Percentiles rank a stretch among this genome's conserved stretches.
These are phyloP conservation scores for Diaporthe citri DNA, from an alignment of 2,329 filamentous ascomycete genomes.

Conservation along the genomic window DNA sequence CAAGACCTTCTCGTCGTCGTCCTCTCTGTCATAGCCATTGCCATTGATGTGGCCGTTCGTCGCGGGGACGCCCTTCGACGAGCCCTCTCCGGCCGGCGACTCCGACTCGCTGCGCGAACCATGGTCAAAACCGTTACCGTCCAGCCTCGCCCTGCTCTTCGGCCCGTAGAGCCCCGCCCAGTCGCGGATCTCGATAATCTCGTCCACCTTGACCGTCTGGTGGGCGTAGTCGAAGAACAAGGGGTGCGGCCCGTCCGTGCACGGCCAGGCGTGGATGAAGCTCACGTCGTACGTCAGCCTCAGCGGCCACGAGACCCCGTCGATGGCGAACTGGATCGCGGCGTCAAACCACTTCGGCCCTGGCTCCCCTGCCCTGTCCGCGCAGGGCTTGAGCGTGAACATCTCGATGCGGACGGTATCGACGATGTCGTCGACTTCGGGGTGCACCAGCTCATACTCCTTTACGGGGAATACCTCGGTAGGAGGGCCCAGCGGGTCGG, in stretches of 20 bases:
- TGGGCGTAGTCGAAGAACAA: constrained; percentile 80
- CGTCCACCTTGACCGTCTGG: constrained; percentile 70
- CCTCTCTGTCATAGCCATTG: constrained; percentile 51
- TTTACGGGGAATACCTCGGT: constrained; percentile 73
- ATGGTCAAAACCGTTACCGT: constrained; percentile 2
- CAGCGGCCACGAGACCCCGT: constrained; percentile 73
- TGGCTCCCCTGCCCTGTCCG: constrained; percentile 42
- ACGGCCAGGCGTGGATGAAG: constrained; percentile 76
- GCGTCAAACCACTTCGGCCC: constrained; percentile 68
- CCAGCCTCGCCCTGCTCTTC: constrained; percentile 37
- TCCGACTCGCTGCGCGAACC: constrained; percentile 31
- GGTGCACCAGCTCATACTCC: constrained; percentile 74
- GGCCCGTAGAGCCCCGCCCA: constrained; percentile 67
- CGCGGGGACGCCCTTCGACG: constrained; percentile 35
- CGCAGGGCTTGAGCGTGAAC: constrained; percentile 67
- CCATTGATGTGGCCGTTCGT: constrained; percentile 28
- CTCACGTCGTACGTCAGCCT: constrained; percentile 73
- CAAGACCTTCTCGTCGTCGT: constrained; percentile 74
- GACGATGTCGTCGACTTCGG: constrained; percentile 68
- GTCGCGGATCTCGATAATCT: constrained; percentile 74
- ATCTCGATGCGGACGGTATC: constrained; percentile 79
- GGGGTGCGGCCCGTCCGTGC: constrained; percentile 73
- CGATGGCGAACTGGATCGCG: constrained; percentile 73
- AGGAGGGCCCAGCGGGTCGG: constrained; percentile 76
- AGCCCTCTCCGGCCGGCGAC: constrained; percentile 38